These are phyloP conservation scores for Fallopia convolvulus DNA, from an alignment of 148 eudicot species.

Conservation along the genomic window DNA sequence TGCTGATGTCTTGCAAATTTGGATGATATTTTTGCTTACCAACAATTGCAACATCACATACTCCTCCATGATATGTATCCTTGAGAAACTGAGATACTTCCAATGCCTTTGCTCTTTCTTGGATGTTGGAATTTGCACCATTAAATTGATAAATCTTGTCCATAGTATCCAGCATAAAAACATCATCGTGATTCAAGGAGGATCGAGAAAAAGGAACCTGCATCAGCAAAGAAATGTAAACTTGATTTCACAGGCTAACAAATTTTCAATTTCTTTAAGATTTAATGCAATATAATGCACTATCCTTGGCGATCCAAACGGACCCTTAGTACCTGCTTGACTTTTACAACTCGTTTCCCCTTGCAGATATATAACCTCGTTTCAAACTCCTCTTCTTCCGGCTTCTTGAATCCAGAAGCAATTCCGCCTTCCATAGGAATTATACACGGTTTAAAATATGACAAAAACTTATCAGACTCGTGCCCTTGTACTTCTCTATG, in stretches of 20 bases:
- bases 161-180: constrained; percentile 84
- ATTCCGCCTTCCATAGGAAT: constrained; percentile 92
- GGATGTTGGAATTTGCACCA: constrained; percentile 97
- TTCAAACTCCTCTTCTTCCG: constrained; percentile 92
- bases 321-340: constrained; percentile 64
- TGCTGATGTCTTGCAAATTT: background rate
- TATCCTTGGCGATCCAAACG: too few species aligned
- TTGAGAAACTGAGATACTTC: constrained; percentile 89
- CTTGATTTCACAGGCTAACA: background rate
- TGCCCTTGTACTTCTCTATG: constrained; percentile 90
- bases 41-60: constrained; percentile 86
- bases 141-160: constrained; percentile 96
- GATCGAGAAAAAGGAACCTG: constrained; percentile 98
- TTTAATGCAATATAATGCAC: too few species aligned
- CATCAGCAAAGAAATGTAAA: constrained; percentile 15
- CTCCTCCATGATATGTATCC: constrained; percentile 84
- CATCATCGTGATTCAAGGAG: constrained; percentile 93
- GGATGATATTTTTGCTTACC: constrained; percentile 40
- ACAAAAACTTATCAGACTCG: constrained; percentile 92
- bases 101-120: constrained; percentile 96
- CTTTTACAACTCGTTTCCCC: constrained; percentile 81
- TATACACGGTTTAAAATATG: constrained; percentile 92
- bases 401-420: constrained; percentile 86
- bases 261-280: background rate
- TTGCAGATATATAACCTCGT: constrained; percentile 78